A percentile compares a stretch with the other conserved stretches of the same genome.
phyloP scores from a whole-genome alignment of 1,284 basidiomycete species.

The Wallemia hederae region DNA sequence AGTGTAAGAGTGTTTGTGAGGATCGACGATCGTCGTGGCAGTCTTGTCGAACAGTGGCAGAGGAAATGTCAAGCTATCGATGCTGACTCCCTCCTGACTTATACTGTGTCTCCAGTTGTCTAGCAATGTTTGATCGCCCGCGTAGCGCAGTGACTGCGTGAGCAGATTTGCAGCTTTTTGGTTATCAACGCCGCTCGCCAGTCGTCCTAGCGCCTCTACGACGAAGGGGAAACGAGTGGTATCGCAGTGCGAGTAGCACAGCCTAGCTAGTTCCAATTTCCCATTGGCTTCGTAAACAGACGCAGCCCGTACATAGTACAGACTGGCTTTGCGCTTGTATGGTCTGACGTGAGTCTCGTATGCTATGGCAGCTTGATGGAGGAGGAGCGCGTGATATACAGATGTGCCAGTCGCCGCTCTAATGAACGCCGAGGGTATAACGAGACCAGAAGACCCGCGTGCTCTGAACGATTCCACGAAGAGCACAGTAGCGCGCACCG shows the following conservation, averaged over 20 bases:
- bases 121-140: not conserved
- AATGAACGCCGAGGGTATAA: conserved; percentile 5
- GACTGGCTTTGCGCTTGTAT: not conserved
- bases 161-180: not conserved
- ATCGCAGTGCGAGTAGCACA: not conserved
- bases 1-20: not conserved
- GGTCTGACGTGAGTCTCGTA: conserved; percentile 9
- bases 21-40: not conserved
- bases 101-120: not conserved
- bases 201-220: not conserved
- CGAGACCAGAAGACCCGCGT: conserved; percentile 3
- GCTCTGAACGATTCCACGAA: conserved; percentile 7
- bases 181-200: not conserved
- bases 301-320: not conserved
- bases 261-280: not conserved
- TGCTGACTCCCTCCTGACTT: not conserved
- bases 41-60: not conserved
- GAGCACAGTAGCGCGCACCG: conserved; percentile 7
- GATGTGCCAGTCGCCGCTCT: conserved; percentile 11
- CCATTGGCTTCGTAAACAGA: not conserved
- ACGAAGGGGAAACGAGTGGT: not conserved
- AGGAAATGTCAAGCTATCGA: not conserved
- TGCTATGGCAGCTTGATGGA: conserved; percentile 17
- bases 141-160: not conserved
- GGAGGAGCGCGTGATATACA: conserved; percentile 13